Evolutionary conservation across 768 basidiomycete genomes (phyloP), one percentile per base, ranked within the genome.

Genomic region (Cystobasidium tubakii): DNA sequence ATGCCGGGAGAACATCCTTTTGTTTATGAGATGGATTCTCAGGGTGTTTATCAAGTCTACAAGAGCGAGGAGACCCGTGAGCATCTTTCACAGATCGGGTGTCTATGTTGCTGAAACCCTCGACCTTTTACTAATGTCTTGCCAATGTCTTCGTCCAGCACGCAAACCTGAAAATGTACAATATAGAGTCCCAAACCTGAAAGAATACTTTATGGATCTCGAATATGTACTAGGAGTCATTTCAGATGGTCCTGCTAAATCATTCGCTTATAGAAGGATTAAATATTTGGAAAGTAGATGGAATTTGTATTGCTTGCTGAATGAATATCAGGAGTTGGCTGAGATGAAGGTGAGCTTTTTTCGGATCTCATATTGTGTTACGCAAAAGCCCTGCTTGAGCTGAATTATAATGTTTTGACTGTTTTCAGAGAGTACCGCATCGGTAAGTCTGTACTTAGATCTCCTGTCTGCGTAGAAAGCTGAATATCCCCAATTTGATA

Each of bases 181-280:
- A 0, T 93, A 89, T 79, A 85, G 88, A 73, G 85, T 95, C 7
- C 93, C 93, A 1, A 88, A 85, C 57, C 89, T 98, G 63, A 86
- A 90, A 75, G 96, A 99, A 80, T 99, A 98, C 80, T 99, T 96
- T 80, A 85, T 92, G 66, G 96, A 99, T 80, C 86, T 99, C 6
- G 95, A 99, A 80, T 92, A 88, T 79, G 85, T 98, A 17, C 86
- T 98, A 0, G 84, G 85, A 2, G 92, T 97, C 75, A 96, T 97
- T 70, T 86, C 92, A 1, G 92, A 96, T 80, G 96, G 96, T 0
- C 96, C 96, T 0, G 88, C 92, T 4, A 99, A 99, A 83, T 91
- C 90, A 77, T 94, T 96, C 80, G 95, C 96, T 0, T 98, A 88
- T 80, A 86, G 92, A 1, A 82, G 96, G 66, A 84, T 99, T 74